Evolutionary conservation across 2,329 filamentous ascomycete species (phyloP).

Genomic region (Neonectria punicea): DNA sequence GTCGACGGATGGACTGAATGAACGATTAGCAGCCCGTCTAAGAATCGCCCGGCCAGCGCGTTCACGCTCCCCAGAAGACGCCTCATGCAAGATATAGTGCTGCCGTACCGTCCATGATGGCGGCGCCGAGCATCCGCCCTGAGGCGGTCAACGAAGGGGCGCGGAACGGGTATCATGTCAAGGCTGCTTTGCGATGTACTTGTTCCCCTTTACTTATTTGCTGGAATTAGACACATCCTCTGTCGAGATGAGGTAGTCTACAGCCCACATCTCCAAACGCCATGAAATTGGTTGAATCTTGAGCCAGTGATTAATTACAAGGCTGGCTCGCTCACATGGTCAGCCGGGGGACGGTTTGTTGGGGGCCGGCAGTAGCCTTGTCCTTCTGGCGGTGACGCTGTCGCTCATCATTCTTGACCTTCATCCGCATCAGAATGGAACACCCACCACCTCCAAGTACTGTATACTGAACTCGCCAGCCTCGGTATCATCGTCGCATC

Average conservation of each 20-base stretch:
- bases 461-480: background rate
- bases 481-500: conserved; percentile 3
- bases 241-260: background rate
- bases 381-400: conserved; percentile 21
- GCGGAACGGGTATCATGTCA: background rate
- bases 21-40: conserved; percentile 6
- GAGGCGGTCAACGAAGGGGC: conserved; percentile 22
- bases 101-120: conserved; percentile 1
- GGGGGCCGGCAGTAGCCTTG: conserved; percentile 30
- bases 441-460: background rate
- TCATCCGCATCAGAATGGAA: background rate
- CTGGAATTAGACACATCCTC: background rate
- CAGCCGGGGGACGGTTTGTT: conserved; percentile 21
- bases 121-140: conserved; percentile 12
- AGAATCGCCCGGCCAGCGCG: background rate
- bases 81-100: conserved; percentile 42
- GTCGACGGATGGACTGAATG: background rate
- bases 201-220: background rate
- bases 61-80: conserved; percentile 22
- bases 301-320: background rate
- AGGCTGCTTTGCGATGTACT: background rate
- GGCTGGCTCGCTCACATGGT: conserved; percentile 8
- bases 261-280: background rate
- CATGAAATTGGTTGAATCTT: background rate
- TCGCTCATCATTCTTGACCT: background rate